Base-by-base conservation (phyloP, 1,284 basidiomycete species). In the Fistulinella cinereoalba region DNA sequence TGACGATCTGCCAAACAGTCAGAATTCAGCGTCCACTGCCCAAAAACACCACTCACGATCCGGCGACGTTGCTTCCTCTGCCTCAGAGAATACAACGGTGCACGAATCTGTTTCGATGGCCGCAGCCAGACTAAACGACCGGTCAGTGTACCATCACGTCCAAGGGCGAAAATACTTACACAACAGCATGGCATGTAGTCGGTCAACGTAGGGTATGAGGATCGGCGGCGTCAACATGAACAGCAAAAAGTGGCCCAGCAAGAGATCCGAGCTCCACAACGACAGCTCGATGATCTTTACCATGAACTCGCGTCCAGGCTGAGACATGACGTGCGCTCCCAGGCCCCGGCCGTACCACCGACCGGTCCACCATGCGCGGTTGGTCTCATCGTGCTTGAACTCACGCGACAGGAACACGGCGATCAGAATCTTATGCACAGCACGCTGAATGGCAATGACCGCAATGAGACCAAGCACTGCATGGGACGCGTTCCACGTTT, bases 361-460 rank as follows among this genome's bases (percentile, higher is more conserved):
- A 66, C 94, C 94, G n/a, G 92, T 94, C 94, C 94, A 97, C 94
- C 94, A 97, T 8, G 93, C 93, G 51, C 91, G 78, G 72, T 97
- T 97, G 16, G 92, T 94, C 73, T 97, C 93, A 64, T 97, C 95
- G 65, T 95, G 90, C 74, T 97, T 97, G 76, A 88, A 93, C 71
- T 97, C 94, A 66, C 94, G 85, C 32, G 92, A 90, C 43, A 97
- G 75, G 80, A 95, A 92, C 49, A 93, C 85, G 2, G 92, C 80
- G 55, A 97, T 97, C 51, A 97, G 76, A 53, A 95, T 82, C 75
- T 97, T 97, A 73, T 93, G 91, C 59, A 97, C 79, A 41, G 88
- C 84, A 42, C 95, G 81, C 69, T 97, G 94, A 41, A 97, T 87
- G 21, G 88, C 81, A 55, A 95, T 79, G 51, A 94, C 86, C 25